These are phyloP conservation scores for Collybia sordida DNA, from an alignment of 768 basidiomycete genomes.

Conservation along the genomic window DNA sequence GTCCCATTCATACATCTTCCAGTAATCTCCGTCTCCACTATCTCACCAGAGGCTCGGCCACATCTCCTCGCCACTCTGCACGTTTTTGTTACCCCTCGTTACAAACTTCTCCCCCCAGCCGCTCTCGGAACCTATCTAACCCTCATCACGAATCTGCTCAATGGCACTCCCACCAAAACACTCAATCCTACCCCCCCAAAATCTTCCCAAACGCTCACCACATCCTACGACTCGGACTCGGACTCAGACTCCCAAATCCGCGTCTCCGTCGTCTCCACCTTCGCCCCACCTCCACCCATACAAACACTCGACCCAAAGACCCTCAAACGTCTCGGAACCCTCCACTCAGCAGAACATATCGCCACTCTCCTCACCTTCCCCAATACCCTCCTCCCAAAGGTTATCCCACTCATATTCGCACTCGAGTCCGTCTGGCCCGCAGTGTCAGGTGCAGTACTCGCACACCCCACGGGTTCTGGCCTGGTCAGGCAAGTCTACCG, in stretches of 20 bases:
- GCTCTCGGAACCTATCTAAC: slow-evolving; percentile 54
- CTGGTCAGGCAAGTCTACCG: slow-evolving; percentile 78
- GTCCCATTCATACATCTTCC: slow-evolving; percentile 52
- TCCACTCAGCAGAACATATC: slow-evolving; percentile 56
- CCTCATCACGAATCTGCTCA: slow-evolving; percentile 51
- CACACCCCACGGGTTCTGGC: slow-evolving; percentile 44
- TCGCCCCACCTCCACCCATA: slow-evolving; percentile 34
- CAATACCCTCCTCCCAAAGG: slow-evolving; percentile 36
- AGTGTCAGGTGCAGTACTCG: slow-evolving; percentile 55
- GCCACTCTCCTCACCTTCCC: slow-evolving; percentile 49
- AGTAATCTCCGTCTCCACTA: slow-evolving; percentile 18
- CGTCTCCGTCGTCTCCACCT: slow-evolving; percentile 38
- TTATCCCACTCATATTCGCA: slow-evolving; percentile 60
- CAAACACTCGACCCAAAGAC: slow-evolving; percentile 60
- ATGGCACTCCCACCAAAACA: slow-evolving; percentile 48
- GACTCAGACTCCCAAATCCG: slow-evolving; percentile 26
- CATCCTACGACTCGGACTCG: slow-evolving; percentile 27
- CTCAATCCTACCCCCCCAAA: slow-evolving; percentile 43
- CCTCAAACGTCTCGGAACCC: slow-evolving; percentile 56
- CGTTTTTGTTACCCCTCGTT: slow-evolving; percentile 63
- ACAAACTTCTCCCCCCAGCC: slow-evolving; percentile 43
- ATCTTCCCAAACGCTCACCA: slow-evolving; percentile 30
- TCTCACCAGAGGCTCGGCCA: slow-evolving; percentile 31
- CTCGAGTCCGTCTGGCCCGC: slow-evolving; percentile 62
- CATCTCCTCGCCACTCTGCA: slow-evolving; percentile 75